Evolutionary conservation across 169 alveolate species (phyloP), one percentile per base, ranked within the genome.

Genomic region (Cryptosporidium meleagridis): DNA sequence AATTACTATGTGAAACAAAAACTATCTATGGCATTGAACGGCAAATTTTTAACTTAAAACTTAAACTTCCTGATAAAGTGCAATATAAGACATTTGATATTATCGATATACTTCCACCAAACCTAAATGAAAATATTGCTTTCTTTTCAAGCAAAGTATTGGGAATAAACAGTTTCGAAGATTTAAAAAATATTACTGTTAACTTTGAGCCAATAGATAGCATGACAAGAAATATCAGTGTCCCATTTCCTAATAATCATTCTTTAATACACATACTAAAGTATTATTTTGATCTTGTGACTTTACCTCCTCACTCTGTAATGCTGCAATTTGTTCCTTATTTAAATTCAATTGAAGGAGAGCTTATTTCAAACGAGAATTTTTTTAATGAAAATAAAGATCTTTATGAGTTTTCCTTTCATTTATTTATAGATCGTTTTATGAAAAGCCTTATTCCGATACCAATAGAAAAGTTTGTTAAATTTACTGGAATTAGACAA

Each of bases 241-340:
- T 80, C 12, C 89, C 89, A 59, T 80, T 80, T 65, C 89, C 89
- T 8, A 35, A 37, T 23, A 21, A 9, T 39, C 14, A 12, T 2
- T 61, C 89, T 9, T 41, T 80, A 48, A 44, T 37, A 8, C 75
- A 80, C 8, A 33, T 65, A 10, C 26, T 80, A 23, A 80, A 26
- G 39, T 80, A 80, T 26, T 80, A 37, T 26, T 80, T 80, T 39
- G 89, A 80, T 48, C 29, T 80, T 8, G n/a, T 62, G 16, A 80
- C 80, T 44, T 18, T 80, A 23, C 89, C 89, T 45, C 35, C 75
- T 1, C 65, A 44, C 14, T 41, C 61, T 7, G 59, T 39, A 23
- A 37, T 80, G n/a, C 26, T 48, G 16, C 89, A 80, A 48, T 80
- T 80, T n/a, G n/a, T 44, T 62, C 89, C 89, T n/a, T 80, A 62